A percentile compares a stretch with the other conserved stretches of the same genome.
phyloP scores from a whole-genome alignment of 352 stramenopile species.

The Globisporangium lucens region DNA sequence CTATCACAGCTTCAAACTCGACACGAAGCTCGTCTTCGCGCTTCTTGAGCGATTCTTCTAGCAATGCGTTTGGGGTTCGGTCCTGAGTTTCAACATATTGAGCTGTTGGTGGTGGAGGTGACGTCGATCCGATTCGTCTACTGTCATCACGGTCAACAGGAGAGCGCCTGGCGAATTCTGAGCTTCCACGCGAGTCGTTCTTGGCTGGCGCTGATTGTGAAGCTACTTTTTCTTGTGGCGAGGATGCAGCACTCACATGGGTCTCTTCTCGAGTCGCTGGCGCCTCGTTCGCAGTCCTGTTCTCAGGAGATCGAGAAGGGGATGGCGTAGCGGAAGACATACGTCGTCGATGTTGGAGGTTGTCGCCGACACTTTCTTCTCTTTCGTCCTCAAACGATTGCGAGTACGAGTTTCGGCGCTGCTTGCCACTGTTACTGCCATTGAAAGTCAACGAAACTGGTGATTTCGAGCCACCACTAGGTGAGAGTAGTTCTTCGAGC shows the following conservation, averaged over 20 bases:
- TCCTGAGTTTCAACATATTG: neutral
- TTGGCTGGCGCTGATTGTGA: neutral
- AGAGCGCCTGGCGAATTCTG: neutral
- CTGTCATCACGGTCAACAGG: neutral
- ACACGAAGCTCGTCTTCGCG: conserved; percentile 13
- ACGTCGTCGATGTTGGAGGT: neutral
- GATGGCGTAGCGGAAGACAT: neutral
- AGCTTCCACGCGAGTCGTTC: neutral
- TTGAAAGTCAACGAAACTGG: conserved; percentile 6
- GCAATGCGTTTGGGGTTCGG: neutral
- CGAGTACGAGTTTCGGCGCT: conserved; percentile 45
- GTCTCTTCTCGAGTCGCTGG: neutral
- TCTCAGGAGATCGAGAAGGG: conserved; percentile 15
- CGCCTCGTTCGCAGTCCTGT: neutral
- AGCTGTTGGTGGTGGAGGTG: neutral
- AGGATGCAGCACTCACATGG: neutral
- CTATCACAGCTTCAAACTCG: conserved; percentile 7
- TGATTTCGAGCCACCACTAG: conserved; percentile 19
- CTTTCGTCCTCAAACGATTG: conserved; percentile 46
- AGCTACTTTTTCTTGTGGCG: neutral
- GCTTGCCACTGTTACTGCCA: conserved; percentile 9
- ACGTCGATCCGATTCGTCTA: neutral
- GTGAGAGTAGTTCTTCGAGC: conserved; percentile 53
- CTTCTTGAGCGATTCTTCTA: conserved; percentile 4
- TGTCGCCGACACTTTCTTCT: neutral